Evolutionary conservation across 768 basidiomycete genomes (phyloP).

Genomic region (Leucocoprinus leucothites): DNA sequence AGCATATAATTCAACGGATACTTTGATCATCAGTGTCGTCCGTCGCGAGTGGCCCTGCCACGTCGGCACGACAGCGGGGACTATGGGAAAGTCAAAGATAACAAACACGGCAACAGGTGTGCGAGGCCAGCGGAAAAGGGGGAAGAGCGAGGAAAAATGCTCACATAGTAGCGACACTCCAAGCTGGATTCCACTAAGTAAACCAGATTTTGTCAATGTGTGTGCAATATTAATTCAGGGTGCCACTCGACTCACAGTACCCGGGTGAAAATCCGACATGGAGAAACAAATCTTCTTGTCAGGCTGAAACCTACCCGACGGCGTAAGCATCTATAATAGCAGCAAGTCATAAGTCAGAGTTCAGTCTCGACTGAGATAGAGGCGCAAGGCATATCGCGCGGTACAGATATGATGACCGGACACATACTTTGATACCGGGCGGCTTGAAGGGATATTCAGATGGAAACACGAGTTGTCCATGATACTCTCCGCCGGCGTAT

Average conservation of each 20-base stretch:
- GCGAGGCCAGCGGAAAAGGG: background rate
- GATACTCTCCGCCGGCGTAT: slow-evolving; percentile 90
- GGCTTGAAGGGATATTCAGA: slow-evolving; percentile 96
- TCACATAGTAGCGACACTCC: slow-evolving; percentile 93
- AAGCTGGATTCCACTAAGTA: slow-evolving; percentile 87
- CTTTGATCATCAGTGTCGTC: slow-evolving; percentile 2
- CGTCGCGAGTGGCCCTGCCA: slow-evolving; percentile 3
- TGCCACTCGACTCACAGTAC: slow-evolving; percentile 55
- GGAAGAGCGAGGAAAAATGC: slow-evolving; percentile 27
- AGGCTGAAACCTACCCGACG: slow-evolving; percentile 86
- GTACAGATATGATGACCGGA: background rate
- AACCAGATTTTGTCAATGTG: slow-evolving; percentile 7
- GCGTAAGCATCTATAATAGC: slow-evolving; percentile 76
- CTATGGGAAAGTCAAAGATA: no score
- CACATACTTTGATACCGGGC: slow-evolving; percentile 86
- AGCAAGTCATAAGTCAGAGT: background rate
- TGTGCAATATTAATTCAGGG: background rate
- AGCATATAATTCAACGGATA: background rate
- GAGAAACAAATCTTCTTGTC: slow-evolving; percentile 98
- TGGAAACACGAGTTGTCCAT: slow-evolving; percentile 89
- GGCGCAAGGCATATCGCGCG: slow-evolving; percentile 1
- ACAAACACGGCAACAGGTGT: background rate
- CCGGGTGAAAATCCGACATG: slow-evolving; percentile 95
- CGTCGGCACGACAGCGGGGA: background rate
- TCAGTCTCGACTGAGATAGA: slow-evolving; percentile 5